These are phyloP conservation scores for Myxozyma mucilagina DNA, from an alignment of 805 yeast species.

Conservation along the genomic window DNA sequence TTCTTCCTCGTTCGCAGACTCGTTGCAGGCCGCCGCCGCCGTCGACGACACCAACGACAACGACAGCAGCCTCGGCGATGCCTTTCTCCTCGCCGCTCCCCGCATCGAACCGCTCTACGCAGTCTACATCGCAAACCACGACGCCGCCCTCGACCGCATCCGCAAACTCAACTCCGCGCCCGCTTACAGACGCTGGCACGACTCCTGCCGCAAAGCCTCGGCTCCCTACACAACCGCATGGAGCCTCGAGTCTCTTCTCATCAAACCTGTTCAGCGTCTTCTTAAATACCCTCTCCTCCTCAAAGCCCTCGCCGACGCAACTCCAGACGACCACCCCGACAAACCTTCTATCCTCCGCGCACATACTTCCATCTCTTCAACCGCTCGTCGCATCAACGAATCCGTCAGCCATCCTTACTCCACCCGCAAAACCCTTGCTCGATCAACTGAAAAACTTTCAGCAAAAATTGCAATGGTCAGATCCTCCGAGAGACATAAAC, in stretches of 20 bases:
- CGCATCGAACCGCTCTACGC: constrained; percentile 41
- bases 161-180: constrained; percentile 35
- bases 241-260: constrained; percentile 46
- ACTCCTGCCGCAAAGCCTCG: constrained; percentile 37
- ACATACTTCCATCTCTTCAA: constrained; percentile 6
- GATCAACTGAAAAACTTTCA: not conserved
- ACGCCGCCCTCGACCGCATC: constrained; percentile 37
- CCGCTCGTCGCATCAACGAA: constrained; percentile 22
- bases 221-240: constrained; percentile 41
- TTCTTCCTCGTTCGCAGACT: no score
- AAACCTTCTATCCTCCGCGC: constrained; percentile 41
- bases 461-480: constrained; percentile 6
- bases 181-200: constrained; percentile 40
- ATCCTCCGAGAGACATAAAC: constrained; percentile 23
- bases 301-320: constrained; percentile 37
- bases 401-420: not conserved
- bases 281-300: constrained; percentile 46
- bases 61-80: no score
- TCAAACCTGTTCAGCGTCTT: constrained; percentile 50
- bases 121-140: constrained; percentile 39
- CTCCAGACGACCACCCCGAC: constrained; percentile 48
- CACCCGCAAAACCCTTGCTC: constrained; percentile 5
- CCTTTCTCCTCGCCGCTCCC: constrained; percentile 19
- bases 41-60: no score
- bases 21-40: not conserved